Evolutionary conservation across 306 rosid species (phyloP).

Genomic region (Neltuma alba): DNA sequence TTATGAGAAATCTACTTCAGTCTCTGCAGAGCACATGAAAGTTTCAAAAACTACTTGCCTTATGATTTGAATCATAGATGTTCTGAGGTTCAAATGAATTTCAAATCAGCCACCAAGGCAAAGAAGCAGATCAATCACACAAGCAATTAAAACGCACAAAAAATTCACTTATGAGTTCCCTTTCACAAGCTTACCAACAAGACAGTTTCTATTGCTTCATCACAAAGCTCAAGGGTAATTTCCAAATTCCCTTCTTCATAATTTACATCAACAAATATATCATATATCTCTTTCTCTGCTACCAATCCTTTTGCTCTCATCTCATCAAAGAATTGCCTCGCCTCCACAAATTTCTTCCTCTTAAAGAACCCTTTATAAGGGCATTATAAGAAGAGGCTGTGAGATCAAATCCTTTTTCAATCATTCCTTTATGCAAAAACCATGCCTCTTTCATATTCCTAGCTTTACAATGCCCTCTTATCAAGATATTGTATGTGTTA

Average conservation of each 20-base stretch:
- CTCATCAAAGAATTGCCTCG: slow-evolving; percentile 79
- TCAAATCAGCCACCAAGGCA: slow-evolving; percentile 33
- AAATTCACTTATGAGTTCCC: slow-evolving; percentile 40
- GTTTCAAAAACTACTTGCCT: slow-evolving; percentile 6
- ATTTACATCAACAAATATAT: slow-evolving; percentile 73
- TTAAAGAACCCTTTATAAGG: slow-evolving; percentile 66
- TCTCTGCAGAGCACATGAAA: slow-evolving; percentile 8
- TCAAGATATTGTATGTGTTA: slow-evolving; percentile 77
- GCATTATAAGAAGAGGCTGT: slow-evolving; percentile 68
- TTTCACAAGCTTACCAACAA: slow-evolving; percentile 38
- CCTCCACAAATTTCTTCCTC: slow-evolving; percentile 75
- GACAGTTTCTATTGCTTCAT: slow-evolving; percentile 86
- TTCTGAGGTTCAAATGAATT: slow-evolving; percentile 28
- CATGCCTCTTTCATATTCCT: slow-evolving; percentile 90
- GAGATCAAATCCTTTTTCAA: slow-evolving; percentile 61
- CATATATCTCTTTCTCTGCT: slow-evolving; percentile 76
- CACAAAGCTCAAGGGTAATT: slow-evolving; percentile 76
- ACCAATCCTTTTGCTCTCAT: slow-evolving; percentile 75
- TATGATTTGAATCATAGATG: slow-evolving; percentile 27
- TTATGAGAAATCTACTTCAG: slow-evolving; percentile 21
- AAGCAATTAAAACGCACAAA: slow-evolving; percentile 29
- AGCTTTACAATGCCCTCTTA: slow-evolving; percentile 85
- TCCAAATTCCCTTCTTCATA: slow-evolving; percentile 82
- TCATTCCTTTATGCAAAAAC: slow-evolving; percentile 73
- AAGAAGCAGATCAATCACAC: slow-evolving; percentile 17